phyloP scores from a whole-genome alignment of 345 rosid species.

The Turritis glabra region DNA sequence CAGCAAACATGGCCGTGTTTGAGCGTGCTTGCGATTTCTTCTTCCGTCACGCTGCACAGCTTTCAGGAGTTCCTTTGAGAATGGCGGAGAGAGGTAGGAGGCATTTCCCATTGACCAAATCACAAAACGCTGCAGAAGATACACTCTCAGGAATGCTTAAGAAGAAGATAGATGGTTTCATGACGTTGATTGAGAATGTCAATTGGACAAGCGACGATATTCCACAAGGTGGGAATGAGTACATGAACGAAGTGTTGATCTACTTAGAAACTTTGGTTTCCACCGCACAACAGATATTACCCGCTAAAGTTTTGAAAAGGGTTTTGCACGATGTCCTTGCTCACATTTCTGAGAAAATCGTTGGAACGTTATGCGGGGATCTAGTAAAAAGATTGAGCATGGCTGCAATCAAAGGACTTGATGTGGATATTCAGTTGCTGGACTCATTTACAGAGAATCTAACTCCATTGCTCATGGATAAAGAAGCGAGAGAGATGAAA shows the following conservation, averaged over 20 bases:
- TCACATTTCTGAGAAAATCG: constrained; percentile 82
- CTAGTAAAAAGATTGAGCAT: constrained; percentile 78
- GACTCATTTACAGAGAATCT: constrained; percentile 87
- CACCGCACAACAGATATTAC: constrained; percentile 95
- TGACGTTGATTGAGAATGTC: constrained; percentile 87
- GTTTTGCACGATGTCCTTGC: constrained; percentile 78
- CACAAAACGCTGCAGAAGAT: constrained; percentile 91
- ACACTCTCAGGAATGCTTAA: constrained; percentile 90
- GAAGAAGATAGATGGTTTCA: constrained; percentile 86
- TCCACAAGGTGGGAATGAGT: constrained; percentile 80
- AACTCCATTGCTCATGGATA: constrained; percentile 65
- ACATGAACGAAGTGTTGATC: constrained; percentile 89
- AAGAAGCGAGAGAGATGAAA: constrained; percentile 80
- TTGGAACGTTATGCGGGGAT: constrained; percentile 67
- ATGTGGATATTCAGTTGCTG: constrained; percentile 75
- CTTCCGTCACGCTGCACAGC: constrained; percentile 94
- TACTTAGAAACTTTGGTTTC: constrained; percentile 92
- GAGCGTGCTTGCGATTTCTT: constrained; percentile 99
- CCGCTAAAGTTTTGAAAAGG: constrained; percentile 72
- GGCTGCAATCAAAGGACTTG: constrained; percentile 80
- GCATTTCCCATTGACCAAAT: constrained; percentile 81
- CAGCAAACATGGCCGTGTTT: constrained; percentile 94
- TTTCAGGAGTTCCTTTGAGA: constrained; percentile 85
- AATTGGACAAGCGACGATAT: constrained; percentile 95
- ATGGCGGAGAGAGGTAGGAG: constrained; percentile 96